A percentile compares a stretch with the other conserved stretches of the same genome.
Evolutionary conservation across 202 grass and related monocot genomes (phyloP).

Genomic region (Sporobolus alterniflorus): DNA sequence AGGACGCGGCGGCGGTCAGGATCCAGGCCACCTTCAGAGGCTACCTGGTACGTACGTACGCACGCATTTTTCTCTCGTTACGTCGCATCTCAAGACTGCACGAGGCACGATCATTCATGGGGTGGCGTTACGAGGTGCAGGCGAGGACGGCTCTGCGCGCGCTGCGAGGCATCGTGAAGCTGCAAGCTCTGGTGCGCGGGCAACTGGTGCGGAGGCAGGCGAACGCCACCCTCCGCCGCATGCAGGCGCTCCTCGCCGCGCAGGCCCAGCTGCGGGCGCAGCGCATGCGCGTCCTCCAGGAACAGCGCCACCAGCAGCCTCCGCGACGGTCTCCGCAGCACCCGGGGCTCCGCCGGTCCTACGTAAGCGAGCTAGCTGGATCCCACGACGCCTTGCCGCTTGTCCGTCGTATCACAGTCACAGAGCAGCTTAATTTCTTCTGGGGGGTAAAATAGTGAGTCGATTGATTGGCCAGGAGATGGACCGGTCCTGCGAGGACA

Average conservation of each 20-base stretch:
- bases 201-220: constrained; percentile 94
- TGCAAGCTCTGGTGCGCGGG: constrained; percentile 86
- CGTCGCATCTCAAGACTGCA: background rate
- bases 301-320: constrained; percentile 7
- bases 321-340: background rate
- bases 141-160: constrained; percentile 88
- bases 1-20: constrained; percentile 64
- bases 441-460: background rate
- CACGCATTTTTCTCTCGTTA: no score
- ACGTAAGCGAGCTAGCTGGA: no score
- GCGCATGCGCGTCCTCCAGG: constrained; percentile 40
- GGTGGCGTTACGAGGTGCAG: constrained; percentile 27
- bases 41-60: constrained; percentile 64
- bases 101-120: background rate
- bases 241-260: constrained; percentile 80
- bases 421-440: background rate
- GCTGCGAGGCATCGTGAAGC: constrained; percentile 84
- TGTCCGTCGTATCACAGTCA: no score
- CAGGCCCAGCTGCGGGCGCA: constrained; percentile 56
- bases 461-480: constrained; percentile 50
- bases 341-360: constrained; percentile 38
- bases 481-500: constrained; percentile 67
- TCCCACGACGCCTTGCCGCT: no score
- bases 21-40: constrained; percentile 87
- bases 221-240: constrained; percentile 72